Evolutionary conservation across 805 yeast species (phyloP), one percentile per base, ranked within the genome.

Genomic region (Candida arabinofermentans): DNA sequence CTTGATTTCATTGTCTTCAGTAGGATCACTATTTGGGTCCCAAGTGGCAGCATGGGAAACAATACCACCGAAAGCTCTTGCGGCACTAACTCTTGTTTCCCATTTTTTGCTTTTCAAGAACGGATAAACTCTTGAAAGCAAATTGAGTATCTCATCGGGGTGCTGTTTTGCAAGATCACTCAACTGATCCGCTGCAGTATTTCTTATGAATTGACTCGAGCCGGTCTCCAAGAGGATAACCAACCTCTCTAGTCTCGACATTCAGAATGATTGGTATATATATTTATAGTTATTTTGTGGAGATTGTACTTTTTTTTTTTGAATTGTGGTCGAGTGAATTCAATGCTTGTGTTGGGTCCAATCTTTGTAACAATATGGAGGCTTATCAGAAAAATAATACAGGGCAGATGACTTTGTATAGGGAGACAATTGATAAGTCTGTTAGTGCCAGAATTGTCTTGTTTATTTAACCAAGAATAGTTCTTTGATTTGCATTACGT

Each of bases 51-150:
- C 80, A 61, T 87, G 82, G 34, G 79, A 77, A 3, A 89, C 91
- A 23, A 93, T 89, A 3, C 95, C 95, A 8, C 98, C 98, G 52
- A 93, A 76, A 0, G 99, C 98, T 41, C 88, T 70, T 1, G 97
- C 96, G 1, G 99, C 93, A 1, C 98, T 81, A 1, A 86, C 83
- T 60, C 99, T 75, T 0, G 99, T 90, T 61, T 93, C 99, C 99
- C 99, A 93, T 64, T 83, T 88, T 43, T 71, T 74, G 21, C 88
- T 79, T 55, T 80, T 76, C 44, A 93, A 70, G 59, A 81, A 93
- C 0, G 99, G 98, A 54, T 89, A 87, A 1, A 93, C 96, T 44
- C 98, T 73, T 13, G 96, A 87, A 26, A 93, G 66, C 32, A 93
- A 67, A 43, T 83, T 83, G 40, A 88, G 71, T 17, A 86, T 78